Evolutionary conservation across 2,329 filamentous ascomycete genomes (phyloP).

Genomic region (Aureobasidium musti): DNA sequence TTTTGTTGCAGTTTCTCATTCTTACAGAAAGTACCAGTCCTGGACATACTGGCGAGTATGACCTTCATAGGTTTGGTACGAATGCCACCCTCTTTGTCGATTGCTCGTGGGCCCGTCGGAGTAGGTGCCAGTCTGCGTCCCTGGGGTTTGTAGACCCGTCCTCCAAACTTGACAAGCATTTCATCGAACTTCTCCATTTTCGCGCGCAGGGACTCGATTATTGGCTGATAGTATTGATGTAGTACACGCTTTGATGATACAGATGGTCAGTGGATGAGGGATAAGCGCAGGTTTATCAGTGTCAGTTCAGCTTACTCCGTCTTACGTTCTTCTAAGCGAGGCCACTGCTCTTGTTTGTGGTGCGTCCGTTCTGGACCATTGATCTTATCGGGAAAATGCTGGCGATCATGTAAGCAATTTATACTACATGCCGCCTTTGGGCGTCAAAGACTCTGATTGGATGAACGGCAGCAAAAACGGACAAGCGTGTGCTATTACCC

Average conservation of each 20-base stretch:
- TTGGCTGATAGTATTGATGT: neutral
- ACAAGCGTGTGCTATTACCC: neutral
- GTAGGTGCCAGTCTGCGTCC: neutral
- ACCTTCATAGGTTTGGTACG: conserved; percentile 35
- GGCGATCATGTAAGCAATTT: conserved; percentile 1
- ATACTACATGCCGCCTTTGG: neutral
- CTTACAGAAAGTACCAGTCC: conserved; percentile 35
- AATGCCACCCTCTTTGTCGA: conserved; percentile 19
- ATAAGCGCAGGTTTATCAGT: neutral
- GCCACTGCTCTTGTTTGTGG: neutral
- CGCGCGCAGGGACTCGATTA: too few relatives aligned
- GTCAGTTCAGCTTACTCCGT: neutral
- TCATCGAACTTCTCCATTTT: neutral
- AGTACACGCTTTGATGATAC: neutral
- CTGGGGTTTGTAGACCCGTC: neutral
- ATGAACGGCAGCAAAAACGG: neutral
- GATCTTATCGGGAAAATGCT: neutral
- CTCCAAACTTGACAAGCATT: conserved; percentile 2
- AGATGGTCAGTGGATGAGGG: neutral
- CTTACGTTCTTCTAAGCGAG: neutral
- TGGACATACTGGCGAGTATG: conserved; percentile 34
- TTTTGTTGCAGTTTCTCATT: neutral
- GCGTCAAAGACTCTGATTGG: neutral
- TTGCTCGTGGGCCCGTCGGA: conserved; percentile 3
- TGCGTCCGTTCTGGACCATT: neutral